Percentiles rank a stretch among this genome's conserved stretches.
Conservation (phyloP, 352 stramenopile species). For the Globisporangium emineosum region DNA sequence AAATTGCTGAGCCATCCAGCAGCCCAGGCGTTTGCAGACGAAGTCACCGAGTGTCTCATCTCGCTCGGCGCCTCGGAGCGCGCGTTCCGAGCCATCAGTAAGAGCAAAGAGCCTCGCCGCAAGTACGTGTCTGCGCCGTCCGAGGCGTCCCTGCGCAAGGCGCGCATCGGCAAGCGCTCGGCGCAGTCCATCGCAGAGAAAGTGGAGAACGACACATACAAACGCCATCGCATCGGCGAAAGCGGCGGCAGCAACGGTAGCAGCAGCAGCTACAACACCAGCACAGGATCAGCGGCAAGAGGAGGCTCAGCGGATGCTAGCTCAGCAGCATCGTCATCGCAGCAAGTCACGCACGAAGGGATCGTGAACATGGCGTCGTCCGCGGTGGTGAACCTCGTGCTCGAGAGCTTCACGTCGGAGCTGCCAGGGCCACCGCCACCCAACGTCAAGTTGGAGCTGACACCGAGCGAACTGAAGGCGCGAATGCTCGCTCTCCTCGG, state of each 20-base stretch:
- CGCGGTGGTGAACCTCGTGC: conserved; percentile 68
- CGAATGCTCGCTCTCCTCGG: conserved; percentile 54
- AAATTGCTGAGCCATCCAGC: conserved; percentile 66
- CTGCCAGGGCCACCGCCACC: conserved; percentile 41
- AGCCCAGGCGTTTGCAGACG: conserved; percentile 54
- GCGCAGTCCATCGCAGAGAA: conserved; percentile 57
- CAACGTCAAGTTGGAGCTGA: conserved; percentile 60
- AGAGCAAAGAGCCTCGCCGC: conserved; percentile 72
- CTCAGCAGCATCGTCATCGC: not conserved
- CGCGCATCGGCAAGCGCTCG: conserved; percentile 65
- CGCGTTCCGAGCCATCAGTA: conserved; percentile 74
- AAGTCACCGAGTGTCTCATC: conserved; percentile 75
- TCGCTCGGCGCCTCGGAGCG: conserved; percentile 64
- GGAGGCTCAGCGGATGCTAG: not conserved
- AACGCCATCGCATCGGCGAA: conserved; percentile 42
- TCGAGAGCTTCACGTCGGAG: conserved; percentile 62
- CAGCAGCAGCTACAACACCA: conserved; percentile 13
- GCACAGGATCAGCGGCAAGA: not conserved
- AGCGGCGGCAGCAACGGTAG: conserved; percentile 19
- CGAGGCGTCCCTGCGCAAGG: conserved; percentile 58
- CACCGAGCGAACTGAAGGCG: conserved; percentile 71
- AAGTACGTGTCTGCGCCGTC: conserved; percentile 73
- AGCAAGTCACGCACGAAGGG: conserved; percentile 49
- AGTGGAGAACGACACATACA: conserved; percentile 57
- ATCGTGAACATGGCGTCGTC: conserved; percentile 78